These are phyloP conservation scores for Verticillium nubilum DNA, from an alignment of 2,329 filamentous ascomycete genomes.

Conservation along the genomic window DNA sequence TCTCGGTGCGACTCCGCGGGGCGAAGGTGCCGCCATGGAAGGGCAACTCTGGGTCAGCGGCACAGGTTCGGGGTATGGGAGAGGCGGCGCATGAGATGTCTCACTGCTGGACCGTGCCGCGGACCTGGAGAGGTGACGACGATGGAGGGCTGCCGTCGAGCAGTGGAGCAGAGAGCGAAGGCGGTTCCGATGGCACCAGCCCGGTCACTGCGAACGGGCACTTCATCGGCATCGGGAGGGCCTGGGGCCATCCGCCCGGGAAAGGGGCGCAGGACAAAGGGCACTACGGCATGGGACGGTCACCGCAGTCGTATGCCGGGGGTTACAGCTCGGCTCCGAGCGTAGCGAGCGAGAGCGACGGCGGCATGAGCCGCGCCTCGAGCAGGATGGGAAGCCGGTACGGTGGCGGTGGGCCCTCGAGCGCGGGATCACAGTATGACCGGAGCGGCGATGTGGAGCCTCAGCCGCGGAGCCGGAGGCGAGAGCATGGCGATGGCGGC, in stretches of 20 bases:
- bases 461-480: constrained; percentile 3
- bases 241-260: background rate
- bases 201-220: constrained; percentile 8
- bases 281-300: constrained; percentile 16
- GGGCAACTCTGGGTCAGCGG: constrained; percentile 5
- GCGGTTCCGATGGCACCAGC: constrained; percentile 16
- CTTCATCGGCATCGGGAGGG: background rate
- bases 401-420: constrained; percentile 1
- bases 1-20: constrained; percentile 47
- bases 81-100: constrained; percentile 44
- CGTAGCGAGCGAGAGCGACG: constrained; percentile 21
- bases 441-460: background rate
- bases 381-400: constrained; percentile 17
- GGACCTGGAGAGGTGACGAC: constrained; percentile 28
- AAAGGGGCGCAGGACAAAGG: background rate
- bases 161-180: constrained; percentile 20
- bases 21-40: constrained; percentile 52
- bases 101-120: constrained; percentile 44
- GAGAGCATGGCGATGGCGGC: constrained; percentile 2
- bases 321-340: constrained; percentile 21
- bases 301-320: constrained; percentile 10
- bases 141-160: constrained; percentile 7
- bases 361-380: constrained; percentile 4
- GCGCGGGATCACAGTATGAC: background rate
- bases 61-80: constrained; percentile 12